A percentile compares a stretch with the other conserved stretches of the same genome.
Conservation (phyloP, 202 grass and related monocot species). For the Carex arenaria region DNA sequence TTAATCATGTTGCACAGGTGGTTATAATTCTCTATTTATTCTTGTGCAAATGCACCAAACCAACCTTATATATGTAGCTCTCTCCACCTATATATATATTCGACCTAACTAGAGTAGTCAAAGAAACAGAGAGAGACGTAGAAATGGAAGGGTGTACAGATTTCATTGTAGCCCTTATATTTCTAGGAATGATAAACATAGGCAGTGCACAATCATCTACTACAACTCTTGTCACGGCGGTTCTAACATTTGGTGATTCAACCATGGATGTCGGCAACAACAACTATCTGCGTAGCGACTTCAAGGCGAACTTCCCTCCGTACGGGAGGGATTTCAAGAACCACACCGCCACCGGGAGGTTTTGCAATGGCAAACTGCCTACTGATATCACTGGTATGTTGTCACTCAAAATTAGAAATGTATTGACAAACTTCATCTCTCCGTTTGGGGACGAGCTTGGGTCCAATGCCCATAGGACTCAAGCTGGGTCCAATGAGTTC, state of each 20-base stretch:
- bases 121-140: background rate
- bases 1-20: no score
- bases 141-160: conserved; percentile 7
- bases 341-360: conserved; percentile 52
- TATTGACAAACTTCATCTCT: background rate
- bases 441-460: background rate
- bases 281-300: conserved; percentile 53
- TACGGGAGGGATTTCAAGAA: conserved; percentile 37
- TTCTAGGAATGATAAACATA: background rate
- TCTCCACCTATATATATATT: background rate
- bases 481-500: no score
- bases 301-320: conserved; percentile 50
- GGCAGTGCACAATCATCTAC: background rate
- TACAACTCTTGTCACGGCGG: conserved; percentile 48
- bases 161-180: background rate
- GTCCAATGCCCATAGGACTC: no score
- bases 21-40: no score
- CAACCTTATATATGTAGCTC: background rate
- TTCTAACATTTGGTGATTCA: conserved; percentile 77
- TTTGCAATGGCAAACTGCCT: conserved; percentile 86
- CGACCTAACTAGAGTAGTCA: background rate
- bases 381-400: conserved; percentile 63
- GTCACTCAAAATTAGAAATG: background rate
- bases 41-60: background rate
- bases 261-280: conserved; percentile 86